These are phyloP conservation scores for Backusella morwellensis DNA, from an alignment of 192 early-diverging fungal genomes.

Conservation along the genomic window DNA sequence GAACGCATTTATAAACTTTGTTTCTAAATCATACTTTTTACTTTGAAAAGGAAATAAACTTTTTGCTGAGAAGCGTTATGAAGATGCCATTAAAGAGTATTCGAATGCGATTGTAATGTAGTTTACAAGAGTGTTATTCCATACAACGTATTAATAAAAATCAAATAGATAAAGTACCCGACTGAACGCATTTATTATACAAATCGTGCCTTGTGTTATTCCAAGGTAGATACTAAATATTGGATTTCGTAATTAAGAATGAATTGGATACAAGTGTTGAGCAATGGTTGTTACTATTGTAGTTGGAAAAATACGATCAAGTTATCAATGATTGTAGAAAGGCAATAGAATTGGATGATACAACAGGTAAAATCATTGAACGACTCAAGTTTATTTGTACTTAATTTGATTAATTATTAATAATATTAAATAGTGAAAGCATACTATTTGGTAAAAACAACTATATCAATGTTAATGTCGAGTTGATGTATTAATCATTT, in stretches of 20 bases:
- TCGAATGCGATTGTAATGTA: slow-evolving; percentile 67
- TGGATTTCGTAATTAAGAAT: too few relatives aligned
- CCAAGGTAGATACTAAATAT: slow-evolving; percentile 42
- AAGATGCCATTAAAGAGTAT: slow-evolving; percentile 70
- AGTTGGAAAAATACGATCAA: slow-evolving; percentile 54
- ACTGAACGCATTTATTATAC: slow-evolving; percentile 69
- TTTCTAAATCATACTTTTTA: background rate
- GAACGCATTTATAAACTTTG: background rate
- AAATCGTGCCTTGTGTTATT: slow-evolving; percentile 78
- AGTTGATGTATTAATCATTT: background rate
- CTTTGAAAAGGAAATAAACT: slow-evolving; percentile 49
- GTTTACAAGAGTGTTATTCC: background rate
- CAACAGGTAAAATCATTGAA: slow-evolving; percentile 39
- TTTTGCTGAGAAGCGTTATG: slow-evolving; percentile 57
- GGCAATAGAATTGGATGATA: slow-evolving; percentile 65
- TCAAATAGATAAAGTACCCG: slow-evolving; percentile 57
- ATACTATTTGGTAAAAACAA: slow-evolving; percentile 56
- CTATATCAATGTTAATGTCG: background rate
- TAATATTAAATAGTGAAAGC: slow-evolving; percentile 54
- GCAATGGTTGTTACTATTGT: background rate
- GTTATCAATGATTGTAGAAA: slow-evolving; percentile 62
- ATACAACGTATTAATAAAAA: background rate
- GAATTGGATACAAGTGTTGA: too few relatives aligned
- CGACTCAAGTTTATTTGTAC: too few relatives aligned
- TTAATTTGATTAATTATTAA: background rate